Evolutionary conservation across 192 early-diverging fungal species (phyloP), one percentile per base, ranked within the genome.

Genomic region (Backusella sp.): DNA sequence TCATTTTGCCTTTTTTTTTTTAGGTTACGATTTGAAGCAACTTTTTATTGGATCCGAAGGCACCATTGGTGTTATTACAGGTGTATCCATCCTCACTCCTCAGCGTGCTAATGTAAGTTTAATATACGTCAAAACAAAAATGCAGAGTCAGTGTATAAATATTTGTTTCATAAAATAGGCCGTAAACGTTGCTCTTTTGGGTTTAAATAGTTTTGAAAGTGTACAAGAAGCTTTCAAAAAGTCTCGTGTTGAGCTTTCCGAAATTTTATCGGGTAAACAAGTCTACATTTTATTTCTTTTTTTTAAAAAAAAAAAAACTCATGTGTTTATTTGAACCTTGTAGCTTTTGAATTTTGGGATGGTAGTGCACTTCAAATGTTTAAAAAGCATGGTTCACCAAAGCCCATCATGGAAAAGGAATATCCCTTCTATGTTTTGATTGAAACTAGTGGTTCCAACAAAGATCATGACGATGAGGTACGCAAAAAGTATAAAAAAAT

Each of bases 21-120:
- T 28, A 83, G 82, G 96, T 14, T 98, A 96, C 74, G 98, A 99
- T 75, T 83, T 99, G 52, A 99, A 99, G 88, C 98, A 99, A 83
- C 89, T 99, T 34, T 98, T 99, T 79, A 98, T 99, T 76, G 98
- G 98, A 19, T 92, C 96, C 7, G 98, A 99, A 80, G 98, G 98
- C 30, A 96, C 96, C 3, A 85, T 99, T 74, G 98, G 98, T 6
- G 88, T 99, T 65, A 91, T 99, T 73, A 99, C 98, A 0, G 94
- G 91, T 56, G 94, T 98, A 19, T 96, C 97, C 0, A 94, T 99
- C 66, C 76, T 92, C 6, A 91, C 96, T 12, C 96, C 98, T 28
- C 89, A 86, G 32, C 85, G 90, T 14, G 88, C 96, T 1, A 89
- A 86, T 15, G 89, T 81, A 81, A 28, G 56, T 62, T 62, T 26